phyloP scores from a whole-genome alignment of 1,284 basidiomycete genomes.

The Sanghuangporus weigelae region DNA sequence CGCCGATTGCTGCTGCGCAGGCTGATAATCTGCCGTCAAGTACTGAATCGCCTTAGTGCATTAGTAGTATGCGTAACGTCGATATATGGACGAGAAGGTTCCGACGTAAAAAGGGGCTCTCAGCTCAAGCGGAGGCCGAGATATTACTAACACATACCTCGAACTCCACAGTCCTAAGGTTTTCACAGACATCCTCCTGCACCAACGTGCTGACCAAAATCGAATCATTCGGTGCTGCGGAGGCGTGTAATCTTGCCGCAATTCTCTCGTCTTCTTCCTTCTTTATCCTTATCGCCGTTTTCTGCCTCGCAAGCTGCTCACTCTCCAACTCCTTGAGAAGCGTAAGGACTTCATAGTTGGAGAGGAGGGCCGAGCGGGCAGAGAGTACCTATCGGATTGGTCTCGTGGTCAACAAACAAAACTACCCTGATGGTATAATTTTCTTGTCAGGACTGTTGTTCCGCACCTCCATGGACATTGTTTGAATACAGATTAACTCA shows the following conservation, averaged over 20 bases:
- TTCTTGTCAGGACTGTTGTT: neutral
- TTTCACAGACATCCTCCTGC: slow-evolving; percentile 60
- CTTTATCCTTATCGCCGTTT: slow-evolving; percentile 60
- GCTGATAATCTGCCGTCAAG: slow-evolving; percentile 68
- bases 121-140: neutral
- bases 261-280: slow-evolving; percentile 54
- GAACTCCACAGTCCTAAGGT: slow-evolving; percentile 83
- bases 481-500: too few relatives aligned
- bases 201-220: neutral
- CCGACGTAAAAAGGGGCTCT: neutral
- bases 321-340: slow-evolving; percentile 75
- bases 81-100: slow-evolving; percentile 7
- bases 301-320: slow-evolving; percentile 62
- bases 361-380: slow-evolving; percentile 72
- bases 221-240: slow-evolving; percentile 25
- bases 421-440: neutral
- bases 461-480: slow-evolving; percentile 15
- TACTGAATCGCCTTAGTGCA: slow-evolving; percentile 70
- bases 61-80: neutral
- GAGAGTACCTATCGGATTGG: slow-evolving; percentile 58
- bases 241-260: slow-evolving; percentile 24
- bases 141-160: slow-evolving; percentile 52
- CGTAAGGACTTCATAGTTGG: slow-evolving; percentile 81
- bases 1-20: slow-evolving; percentile 62
- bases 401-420: neutral